Percentiles rank a stretch among this genome's conserved stretches.
These are phyloP conservation scores for Phialemoniopsis sp. DNA, from an alignment of 2,329 filamentous ascomycete species.

Conservation along the genomic window DNA sequence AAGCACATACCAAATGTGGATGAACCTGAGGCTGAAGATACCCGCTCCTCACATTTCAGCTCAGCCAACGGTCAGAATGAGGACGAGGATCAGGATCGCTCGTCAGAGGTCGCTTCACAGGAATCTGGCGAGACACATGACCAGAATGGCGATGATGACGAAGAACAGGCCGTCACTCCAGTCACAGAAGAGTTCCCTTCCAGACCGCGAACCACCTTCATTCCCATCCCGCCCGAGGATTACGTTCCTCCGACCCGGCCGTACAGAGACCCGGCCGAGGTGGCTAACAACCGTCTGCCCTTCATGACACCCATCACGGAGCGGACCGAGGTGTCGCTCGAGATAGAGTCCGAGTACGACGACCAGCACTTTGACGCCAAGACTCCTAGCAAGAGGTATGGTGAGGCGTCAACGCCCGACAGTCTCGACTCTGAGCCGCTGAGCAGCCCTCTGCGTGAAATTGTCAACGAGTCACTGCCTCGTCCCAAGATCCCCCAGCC, in stretches of 20 bases:
- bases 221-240: constrained; percentile 80
- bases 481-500: constrained; percentile 31
- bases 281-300: constrained; percentile 85
- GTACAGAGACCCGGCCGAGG: constrained; percentile 74
- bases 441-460: constrained; percentile 58
- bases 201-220: constrained; percentile 56
- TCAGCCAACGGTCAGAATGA: too few relatives aligned
- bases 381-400: constrained; percentile 65
- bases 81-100: too few relatives aligned
- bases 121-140: constrained; percentile 22
- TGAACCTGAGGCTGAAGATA: constrained; percentile 28
- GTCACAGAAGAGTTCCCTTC: constrained; percentile 34
- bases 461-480: constrained; percentile 31
- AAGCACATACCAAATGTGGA: constrained; percentile 59
- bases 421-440: constrained; percentile 10
- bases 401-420: constrained; percentile 7
- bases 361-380: constrained; percentile 63
- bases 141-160: constrained; percentile 26
- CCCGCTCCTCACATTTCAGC: constrained; percentile 31
- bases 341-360: constrained; percentile 54
- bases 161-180: constrained; percentile 39
- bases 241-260: constrained; percentile 76
- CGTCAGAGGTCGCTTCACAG: too few relatives aligned
- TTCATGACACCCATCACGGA: constrained; percentile 99
- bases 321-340: constrained; percentile 84